phyloP scores from a whole-genome alignment of 2,329 filamentous ascomycete genomes.

The Rugonectria rugulosa region DNA sequence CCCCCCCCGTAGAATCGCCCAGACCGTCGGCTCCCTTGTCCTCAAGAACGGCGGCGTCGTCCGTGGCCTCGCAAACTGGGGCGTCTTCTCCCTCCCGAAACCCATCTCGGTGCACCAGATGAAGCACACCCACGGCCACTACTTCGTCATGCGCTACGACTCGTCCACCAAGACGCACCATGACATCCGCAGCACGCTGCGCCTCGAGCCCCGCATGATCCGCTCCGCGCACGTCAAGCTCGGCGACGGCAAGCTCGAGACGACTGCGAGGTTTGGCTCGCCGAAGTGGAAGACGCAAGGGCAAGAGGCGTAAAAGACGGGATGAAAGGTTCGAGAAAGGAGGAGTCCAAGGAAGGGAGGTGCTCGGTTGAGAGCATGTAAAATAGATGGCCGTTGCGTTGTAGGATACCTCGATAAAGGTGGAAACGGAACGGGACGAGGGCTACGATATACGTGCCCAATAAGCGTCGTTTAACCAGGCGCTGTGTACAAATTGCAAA shows the following conservation, averaged over 20 bases:
- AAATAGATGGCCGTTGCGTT: constrained; percentile 8
- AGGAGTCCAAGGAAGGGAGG: neutral
- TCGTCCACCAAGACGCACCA: constrained; percentile 76
- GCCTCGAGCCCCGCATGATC: constrained; percentile 89
- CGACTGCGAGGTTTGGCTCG: constrained; percentile 56
- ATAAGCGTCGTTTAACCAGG: constrained; percentile 30
- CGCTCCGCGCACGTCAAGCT: constrained; percentile 87
- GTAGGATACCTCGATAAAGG: constrained; percentile 31
- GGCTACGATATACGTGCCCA: constrained; percentile 14
- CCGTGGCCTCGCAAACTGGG: constrained; percentile 95
- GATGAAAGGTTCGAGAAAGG: neutral
- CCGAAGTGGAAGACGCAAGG: constrained; percentile 56
- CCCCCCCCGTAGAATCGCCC: constrained; percentile 73
- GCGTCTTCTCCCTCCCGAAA: constrained; percentile 85
- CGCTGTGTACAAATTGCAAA: constrained; percentile 38
- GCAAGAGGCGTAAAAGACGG: constrained; percentile 39
- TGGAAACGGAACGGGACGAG: constrained; percentile 8
- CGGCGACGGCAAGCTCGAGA: constrained; percentile 68
- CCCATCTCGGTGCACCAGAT: constrained; percentile 82
- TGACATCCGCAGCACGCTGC: constrained; percentile 76
- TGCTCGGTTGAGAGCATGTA: neutral
- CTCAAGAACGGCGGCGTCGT: constrained; percentile 87
- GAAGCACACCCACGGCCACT: constrained; percentile 85
- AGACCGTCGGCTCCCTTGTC: constrained; percentile 82
- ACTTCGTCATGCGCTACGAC: constrained; percentile 99